Percentiles rank a stretch among this genome's conserved stretches.
phyloP scores from a whole-genome alignment of 2,329 filamentous ascomycete genomes.

The Fusarium sp. region DNA sequence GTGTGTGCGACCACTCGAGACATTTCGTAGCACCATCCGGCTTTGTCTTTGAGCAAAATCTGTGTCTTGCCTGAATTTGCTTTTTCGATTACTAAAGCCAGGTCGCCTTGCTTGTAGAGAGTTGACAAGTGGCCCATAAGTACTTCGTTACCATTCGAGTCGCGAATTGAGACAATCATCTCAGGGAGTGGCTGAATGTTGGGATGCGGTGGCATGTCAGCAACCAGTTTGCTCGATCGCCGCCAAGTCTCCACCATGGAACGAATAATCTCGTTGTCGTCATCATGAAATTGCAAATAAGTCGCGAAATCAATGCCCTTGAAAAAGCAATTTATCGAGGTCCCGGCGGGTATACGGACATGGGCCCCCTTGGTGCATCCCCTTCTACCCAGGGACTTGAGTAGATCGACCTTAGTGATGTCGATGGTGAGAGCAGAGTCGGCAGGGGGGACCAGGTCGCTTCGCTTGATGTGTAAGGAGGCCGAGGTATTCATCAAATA shows the following conservation, averaged over 20 bases:
- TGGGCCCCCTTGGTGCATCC: neutral
- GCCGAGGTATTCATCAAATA: neutral
- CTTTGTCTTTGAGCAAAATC: neutral
- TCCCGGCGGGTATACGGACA: too few species aligned
- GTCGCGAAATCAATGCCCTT: neutral
- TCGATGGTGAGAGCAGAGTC: neutral
- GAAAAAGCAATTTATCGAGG: too few species aligned
- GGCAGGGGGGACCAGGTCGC: neutral
- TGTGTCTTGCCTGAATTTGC: neutral
- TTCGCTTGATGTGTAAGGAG: neutral
- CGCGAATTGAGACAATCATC: neutral
- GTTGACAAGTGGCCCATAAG: neutral
- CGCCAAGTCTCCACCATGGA: neutral
- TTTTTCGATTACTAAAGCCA: neutral
- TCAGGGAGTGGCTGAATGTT: neutral
- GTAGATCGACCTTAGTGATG: neutral
- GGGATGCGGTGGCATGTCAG: neutral
- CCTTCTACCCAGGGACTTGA: neutral
- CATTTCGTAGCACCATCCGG: constrained; percentile 4
- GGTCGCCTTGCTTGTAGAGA: neutral
- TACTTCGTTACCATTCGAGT: neutral
- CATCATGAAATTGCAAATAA: neutral
- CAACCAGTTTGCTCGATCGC: neutral
- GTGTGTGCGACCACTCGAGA: neutral
- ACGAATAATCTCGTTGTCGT: neutral